These are phyloP conservation scores for Nakazawaea wickerhamii DNA, from an alignment of 805 yeast species.

Conservation along the genomic window DNA sequence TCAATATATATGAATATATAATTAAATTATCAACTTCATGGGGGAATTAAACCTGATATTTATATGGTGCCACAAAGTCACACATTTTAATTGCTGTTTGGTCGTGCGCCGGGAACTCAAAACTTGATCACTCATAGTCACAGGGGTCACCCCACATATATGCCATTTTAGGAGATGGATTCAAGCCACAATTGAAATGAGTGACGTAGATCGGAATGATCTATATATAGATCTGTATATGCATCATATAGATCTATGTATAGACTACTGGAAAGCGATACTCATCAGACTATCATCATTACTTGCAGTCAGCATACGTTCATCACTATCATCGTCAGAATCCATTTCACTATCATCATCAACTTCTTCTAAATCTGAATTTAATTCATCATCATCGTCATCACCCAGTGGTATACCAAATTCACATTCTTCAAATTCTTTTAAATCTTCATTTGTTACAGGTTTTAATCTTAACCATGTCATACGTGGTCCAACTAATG, in stretches of 20 bases:
- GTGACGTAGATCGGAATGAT: no score
- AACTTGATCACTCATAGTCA: no score
- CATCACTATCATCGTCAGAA: conserved; percentile 7
- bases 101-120: no score
- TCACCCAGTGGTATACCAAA: conserved; percentile 45
- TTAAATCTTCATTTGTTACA: conserved; percentile 48
- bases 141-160: no score
- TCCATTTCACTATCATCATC: conserved; percentile 3
- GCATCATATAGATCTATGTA: not conserved
- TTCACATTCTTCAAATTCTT: conserved; percentile 62
- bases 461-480: conserved; percentile 87
- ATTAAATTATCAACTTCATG: no score
- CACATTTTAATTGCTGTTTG: no score
- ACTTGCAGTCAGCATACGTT: conserved; percentile 11
- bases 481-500: conserved; percentile 91
- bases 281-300: conserved; percentile 13
- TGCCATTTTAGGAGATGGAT: no score
- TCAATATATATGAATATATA: no score
- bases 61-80: no score
- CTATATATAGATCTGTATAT: no score
- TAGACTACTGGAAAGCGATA: conserved; percentile 1
- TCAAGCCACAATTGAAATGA: no score
- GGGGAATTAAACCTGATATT: no score
- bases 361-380: conserved; percentile 21
- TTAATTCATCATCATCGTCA: conserved; percentile 20